phyloP scores from a whole-genome alignment of 306 rosid species.

The Prunus persica region Prunus_persica_NCBIv2 NC_034010.1:1560501-1561000 shows the following conservation, averaged over 20 bases:
- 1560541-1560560: slow-evolving; percentile 39
- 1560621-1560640: slow-evolving; percentile 43
- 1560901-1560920: slow-evolving; percentile 41
- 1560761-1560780: background rate
- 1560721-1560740: slow-evolving; percentile 49
- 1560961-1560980: slow-evolving; percentile 28
- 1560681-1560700: slow-evolving; percentile 64
- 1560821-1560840: background rate
- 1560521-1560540: slow-evolving; percentile 29
- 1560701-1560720: slow-evolving; percentile 53
- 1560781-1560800: background rate
- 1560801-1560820: background rate
- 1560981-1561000: background rate
- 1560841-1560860: background rate
- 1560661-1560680: slow-evolving; percentile 71
- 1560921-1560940: slow-evolving; percentile 37
- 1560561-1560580: slow-evolving; percentile 35
- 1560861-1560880: slow-evolving; percentile 46
- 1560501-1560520: slow-evolving; percentile 40
- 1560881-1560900: slow-evolving; percentile 30
- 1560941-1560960: slow-evolving; percentile 48
- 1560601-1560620: slow-evolving; percentile 46
- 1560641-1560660: slow-evolving; percentile 43
- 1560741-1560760: slow-evolving; percentile 38
- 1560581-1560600: slow-evolving; percentile 33